These are phyloP conservation scores for Pseudocercospora crystallina DNA, from an alignment of 2,329 filamentous ascomycete genomes.

Conservation along the genomic window DNA sequence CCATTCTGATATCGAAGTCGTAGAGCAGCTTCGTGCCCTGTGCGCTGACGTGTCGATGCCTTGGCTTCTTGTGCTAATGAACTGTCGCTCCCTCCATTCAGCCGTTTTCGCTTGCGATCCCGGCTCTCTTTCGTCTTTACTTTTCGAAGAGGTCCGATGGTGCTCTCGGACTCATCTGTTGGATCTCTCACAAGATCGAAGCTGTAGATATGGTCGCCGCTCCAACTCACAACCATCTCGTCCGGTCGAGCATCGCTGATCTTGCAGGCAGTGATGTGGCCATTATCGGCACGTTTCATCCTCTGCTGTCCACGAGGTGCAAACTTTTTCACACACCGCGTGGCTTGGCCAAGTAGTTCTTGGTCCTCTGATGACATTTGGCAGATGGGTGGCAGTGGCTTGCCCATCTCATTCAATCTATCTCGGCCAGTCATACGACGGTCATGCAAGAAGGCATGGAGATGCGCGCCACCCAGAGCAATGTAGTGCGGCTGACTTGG, in stretches of 20 bases:
- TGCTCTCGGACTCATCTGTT: conserved; percentile 41
- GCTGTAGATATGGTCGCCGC: conserved; percentile 58
- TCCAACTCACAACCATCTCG: conserved; percentile 68
- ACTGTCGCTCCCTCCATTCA: conserved; percentile 43
- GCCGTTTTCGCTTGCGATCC: conserved; percentile 60
- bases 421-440: conserved; percentile 66
- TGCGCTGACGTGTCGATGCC: conserved; percentile 49
- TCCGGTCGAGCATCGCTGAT: conserved; percentile 69
- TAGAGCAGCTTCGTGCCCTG: conserved; percentile 50
- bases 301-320: conserved; percentile 59
- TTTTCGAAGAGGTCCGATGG: conserved; percentile 3
- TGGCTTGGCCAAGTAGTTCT: conserved; percentile 59
- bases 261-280: conserved; percentile 69
- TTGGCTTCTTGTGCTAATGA: conserved; percentile 36
- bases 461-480: conserved; percentile 65
- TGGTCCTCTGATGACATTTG: conserved; percentile 50
- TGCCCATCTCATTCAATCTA: conserved; percentile 54
- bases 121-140: conserved; percentile 22
- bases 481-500: conserved; percentile 68
- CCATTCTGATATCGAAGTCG: conserved; percentile 61
- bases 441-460: conserved; percentile 69
- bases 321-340: conserved; percentile 65
- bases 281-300: conserved; percentile 55
- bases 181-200: conserved; percentile 61
- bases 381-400: conserved; percentile 41